A percentile compares a stretch with the other conserved stretches of the same genome.
These are phyloP conservation scores for Scalesia atractyloides DNA, from an alignment of 129 eudicot genomes.

Conservation along the genomic window DNA sequence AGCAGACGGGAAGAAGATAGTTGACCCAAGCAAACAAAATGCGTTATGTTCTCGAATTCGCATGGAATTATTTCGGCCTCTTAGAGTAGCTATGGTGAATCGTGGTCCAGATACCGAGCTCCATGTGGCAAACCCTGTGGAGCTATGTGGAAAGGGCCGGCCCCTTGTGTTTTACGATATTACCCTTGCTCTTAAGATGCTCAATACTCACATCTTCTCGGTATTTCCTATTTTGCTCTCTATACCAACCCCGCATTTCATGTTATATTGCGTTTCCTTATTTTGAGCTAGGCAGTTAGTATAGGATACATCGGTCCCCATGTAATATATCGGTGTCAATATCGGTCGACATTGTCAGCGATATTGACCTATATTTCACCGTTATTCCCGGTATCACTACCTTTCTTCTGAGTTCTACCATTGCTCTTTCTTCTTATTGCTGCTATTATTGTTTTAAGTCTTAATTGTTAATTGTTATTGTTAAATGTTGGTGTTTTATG, in stretches of 20 bases:
- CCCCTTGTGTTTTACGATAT: conserved; percentile 86
- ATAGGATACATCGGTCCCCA: too few relatives aligned
- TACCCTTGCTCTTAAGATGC: conserved; percentile 89
- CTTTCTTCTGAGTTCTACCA: too few relatives aligned
- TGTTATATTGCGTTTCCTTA: neutral
- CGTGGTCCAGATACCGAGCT: conserved; percentile 96
- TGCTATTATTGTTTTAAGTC: too few relatives aligned
- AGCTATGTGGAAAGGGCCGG: conserved; percentile 88
- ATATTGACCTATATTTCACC: too few relatives aligned
- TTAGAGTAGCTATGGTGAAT: conserved; percentile 69
- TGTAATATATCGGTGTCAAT: too few relatives aligned
- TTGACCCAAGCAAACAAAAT: conserved; percentile 66
- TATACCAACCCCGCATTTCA: neutral
- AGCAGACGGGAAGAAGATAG: conserved; percentile 77
- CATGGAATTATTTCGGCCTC: conserved; percentile 70
- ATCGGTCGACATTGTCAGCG: too few relatives aligned
- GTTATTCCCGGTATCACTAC: too few relatives aligned
- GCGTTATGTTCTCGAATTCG: conserved; percentile 59
- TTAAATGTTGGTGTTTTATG: too few relatives aligned
- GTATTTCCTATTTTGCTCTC: conserved; percentile 41
- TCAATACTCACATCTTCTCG: conserved; percentile 69
- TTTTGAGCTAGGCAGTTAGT: too few relatives aligned
- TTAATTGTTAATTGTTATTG: too few relatives aligned
- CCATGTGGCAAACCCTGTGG: conserved; percentile 89
- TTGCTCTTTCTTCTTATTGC: too few relatives aligned